Percentiles rank a stretch among this genome's conserved stretches.
Evolutionary conservation across 2,329 filamentous ascomycete genomes (phyloP).

Genomic region (Saccharata proteae): DNA sequence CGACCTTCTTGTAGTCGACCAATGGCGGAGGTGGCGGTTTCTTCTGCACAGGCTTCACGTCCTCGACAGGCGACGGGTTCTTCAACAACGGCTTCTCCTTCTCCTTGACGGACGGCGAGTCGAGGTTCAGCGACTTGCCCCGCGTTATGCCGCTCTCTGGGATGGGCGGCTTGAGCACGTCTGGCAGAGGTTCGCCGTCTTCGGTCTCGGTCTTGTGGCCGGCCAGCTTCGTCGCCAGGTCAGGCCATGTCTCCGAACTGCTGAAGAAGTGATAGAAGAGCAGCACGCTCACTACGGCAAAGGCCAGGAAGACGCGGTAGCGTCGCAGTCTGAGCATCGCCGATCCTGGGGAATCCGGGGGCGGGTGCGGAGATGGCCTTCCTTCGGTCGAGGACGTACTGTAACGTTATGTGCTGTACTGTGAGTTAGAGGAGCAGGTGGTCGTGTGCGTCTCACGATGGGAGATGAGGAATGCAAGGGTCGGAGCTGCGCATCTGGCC

Average conservation of each 20-base stretch:
- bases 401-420: too few relatives aligned
- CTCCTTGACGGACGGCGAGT: conserved; percentile 19
- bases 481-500: too few relatives aligned
- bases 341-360: too few relatives aligned
- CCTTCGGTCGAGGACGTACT: too few relatives aligned
- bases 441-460: too few relatives aligned
- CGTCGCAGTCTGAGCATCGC: conserved; percentile 47
- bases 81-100: conserved; percentile 6
- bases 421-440: too few relatives aligned
- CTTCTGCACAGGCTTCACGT: conserved; percentile 6
- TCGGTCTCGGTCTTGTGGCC: too few relatives aligned
- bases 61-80: conserved; percentile 3
- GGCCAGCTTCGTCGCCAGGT: too few relatives aligned
- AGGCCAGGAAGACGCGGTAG: conserved; percentile 49
- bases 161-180: conserved; percentile 2
- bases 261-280: conserved; percentile 42
- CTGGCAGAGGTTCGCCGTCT: conserved; percentile 3
- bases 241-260: conserved; percentile 31
- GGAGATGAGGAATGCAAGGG: too few relatives aligned
- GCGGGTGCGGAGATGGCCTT: too few relatives aligned
- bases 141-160: conserved; percentile 17
- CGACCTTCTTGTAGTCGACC: too few relatives aligned
- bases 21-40: conserved; percentile 3
- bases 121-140: conserved; percentile 19
- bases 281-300: conserved; percentile 43